Percentiles rank a stretch among this genome's conserved stretches.
Conservation (phyloP, 2,329 filamentous ascomycete species). For the Aspergillaceae sp. region DNA sequence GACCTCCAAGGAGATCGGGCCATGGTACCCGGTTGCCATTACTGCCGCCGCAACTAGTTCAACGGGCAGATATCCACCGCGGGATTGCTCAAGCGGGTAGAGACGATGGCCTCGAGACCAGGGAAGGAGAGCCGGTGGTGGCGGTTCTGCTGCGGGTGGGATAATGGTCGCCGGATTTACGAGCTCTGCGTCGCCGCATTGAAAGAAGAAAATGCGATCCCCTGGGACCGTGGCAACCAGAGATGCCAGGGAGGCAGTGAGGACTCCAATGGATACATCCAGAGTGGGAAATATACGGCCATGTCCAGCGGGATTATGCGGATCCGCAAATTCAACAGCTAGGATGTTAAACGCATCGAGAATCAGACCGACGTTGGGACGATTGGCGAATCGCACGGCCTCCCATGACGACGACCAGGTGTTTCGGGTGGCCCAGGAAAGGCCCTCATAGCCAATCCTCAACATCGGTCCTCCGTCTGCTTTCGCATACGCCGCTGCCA, state of each 20-base stretch:
- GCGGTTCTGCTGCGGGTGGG: conserved; percentile 11
- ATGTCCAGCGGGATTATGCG: conserved; percentile 21
- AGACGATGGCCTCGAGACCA: conserved; percentile 26
- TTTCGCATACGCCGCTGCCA: conserved; percentile 19
- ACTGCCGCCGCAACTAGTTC: conserved; percentile 24
- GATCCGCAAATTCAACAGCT: conserved; percentile 26
- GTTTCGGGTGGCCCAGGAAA: conserved; percentile 26
- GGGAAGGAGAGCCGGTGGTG: conserved; percentile 18
- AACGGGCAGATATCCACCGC: conserved; percentile 25
- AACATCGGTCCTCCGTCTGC: conserved; percentile 22
- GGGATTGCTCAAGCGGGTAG: conserved; percentile 18
- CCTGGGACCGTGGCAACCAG: conserved; percentile 20
- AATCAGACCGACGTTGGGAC: conserved; percentile 24
- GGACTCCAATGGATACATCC: conserved; percentile 17
- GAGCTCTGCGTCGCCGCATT: conserved; percentile 23
- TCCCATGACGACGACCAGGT: conserved; percentile 28
- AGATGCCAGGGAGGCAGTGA: conserved; percentile 16
- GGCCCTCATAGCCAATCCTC: conserved; percentile 24
- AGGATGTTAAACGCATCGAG: conserved; percentile 26
- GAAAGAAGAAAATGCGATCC: conserved; percentile 27
- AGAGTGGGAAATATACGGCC: conserved; percentile 20
- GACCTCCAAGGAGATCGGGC: conserved; percentile 26
- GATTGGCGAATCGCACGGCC: conserved; percentile 23
- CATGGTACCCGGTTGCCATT: conserved; percentile 22
- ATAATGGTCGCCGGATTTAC: conserved; percentile 16